Evolutionary conservation across 768 basidiomycete genomes (phyloP), one percentile per base, ranked within the genome.

Genomic region (Tylopilus felleus): DNA sequence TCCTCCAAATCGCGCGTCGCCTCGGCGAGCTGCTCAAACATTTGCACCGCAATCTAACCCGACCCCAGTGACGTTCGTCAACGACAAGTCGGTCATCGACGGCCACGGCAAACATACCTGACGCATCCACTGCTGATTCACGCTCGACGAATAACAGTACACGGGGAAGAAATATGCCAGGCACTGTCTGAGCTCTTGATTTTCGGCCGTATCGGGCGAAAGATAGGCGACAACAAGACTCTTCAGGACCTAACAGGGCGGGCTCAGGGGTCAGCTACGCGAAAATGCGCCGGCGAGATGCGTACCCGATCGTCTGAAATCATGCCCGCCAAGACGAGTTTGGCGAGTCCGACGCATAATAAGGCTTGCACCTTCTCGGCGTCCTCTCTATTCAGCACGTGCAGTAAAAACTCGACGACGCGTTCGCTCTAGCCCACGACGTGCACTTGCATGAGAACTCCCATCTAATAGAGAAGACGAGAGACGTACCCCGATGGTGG

Each of bases 91-190:
- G 6, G 33, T 12, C 13, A 33, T 33, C 33, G 29, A 13, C 6
- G 33, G 29, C 29, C 33, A 33, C 16, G 2, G n/a, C 16, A 4
- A 25, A 8, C 51, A 7, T 35, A 65, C 76, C 76, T 81, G 66
- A 61, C 78, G 79, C 77, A 97, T 85, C n/a, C 80, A 70, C 17
- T 78, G 69, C 69, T 97, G 94, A 62, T 95, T 90, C 21, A 61
- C 61, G 6, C 80, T 68, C 0, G 86, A 85, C n/a, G 91, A 90
- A 70, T 85, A 91, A 68, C 90, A 90, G 65, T 88, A 97, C 0
- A 85, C 83, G 2, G 84, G 88, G 71, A 95, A 85, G 77, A 96
- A 96, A 67, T 88, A 90, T 4, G 86, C 80, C 36, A 97, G 71
- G 62, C 87, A 93, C 68, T 98, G 95, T 39, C 91, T 80, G 17